Evolutionary conservation across 305 asterid genomes (phyloP), one percentile per base, ranked within the genome.

Genomic region (Withania somnifera): DNA sequence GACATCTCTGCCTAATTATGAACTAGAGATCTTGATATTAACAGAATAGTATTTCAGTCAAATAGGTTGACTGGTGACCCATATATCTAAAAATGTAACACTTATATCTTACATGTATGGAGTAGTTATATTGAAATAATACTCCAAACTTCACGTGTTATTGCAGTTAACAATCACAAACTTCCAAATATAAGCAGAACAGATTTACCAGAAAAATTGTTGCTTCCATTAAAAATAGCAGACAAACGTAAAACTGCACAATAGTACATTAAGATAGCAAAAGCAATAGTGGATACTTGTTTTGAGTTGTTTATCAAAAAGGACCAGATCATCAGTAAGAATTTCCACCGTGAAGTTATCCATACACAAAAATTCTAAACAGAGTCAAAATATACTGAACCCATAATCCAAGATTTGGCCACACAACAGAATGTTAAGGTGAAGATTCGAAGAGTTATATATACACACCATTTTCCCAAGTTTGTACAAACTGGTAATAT

Each of bases 381-480:
- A 40, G 20, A 40, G 56, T 24, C 34, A 69, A 40, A 61, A 24
- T 61, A 15, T 68, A 68, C n/a, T 69, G 56, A 69, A 69, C 56
- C 20, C n/a, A 69, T 45, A 69, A 42, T 69, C 78, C 19, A 22
- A 69, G 56, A 69, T 69, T 20, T 69, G 34, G 52, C 38, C 56
- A 69, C 51, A 69, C 51, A 24, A 69, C 13, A 69, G 53, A 22
- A 69, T 11, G 20, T 13, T 69, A 42, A 68, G 6, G 56, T 22
- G 78, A 69, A 20, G 78, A 69, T 40, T 64, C 8, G 38, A 42
- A 78, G 28, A 19, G 22, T 11, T 10, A 40, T 17, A n/a, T 17
- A 71, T 11, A 15, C 93, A 89, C 82, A 94, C 98, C 97, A 84
- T 93, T 95, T 82, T 54, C 79, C 99, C 99, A 96, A 58, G 97